Evolutionary conservation across 495 filamentous ascomycete species (phyloP), one percentile per base, ranked within the genome.

Genomic region (Hypoxylon subgilvum): DNA sequence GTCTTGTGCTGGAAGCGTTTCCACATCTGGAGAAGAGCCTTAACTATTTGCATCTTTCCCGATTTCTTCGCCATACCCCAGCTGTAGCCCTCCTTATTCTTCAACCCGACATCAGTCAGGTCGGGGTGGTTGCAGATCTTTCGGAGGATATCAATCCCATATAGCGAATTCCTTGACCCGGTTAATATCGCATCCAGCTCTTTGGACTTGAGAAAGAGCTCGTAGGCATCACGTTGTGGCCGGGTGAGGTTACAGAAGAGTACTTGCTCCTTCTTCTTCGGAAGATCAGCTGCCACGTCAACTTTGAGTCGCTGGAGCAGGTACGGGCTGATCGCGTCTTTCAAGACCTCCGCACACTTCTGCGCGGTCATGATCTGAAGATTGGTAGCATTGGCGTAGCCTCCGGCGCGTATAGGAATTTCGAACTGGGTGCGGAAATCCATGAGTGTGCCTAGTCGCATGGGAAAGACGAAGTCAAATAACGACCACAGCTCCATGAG

Each of bases 71-170:
- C 74, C 49, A 78, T 80, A 18, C 94, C 94, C 75, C 92, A 97
- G 36, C 83, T 77, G 51, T 89, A 88, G 10, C 75, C 80, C 0
- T 76, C 54, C 46, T 87, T 84, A n/a, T 72, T 67, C 19, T 80
- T 84, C 23, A 86, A 64, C 22, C 41, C 52, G 31, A 90, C 87
- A 49, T 92, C 85, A 2, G 85, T 74, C 2, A 98, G 78, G 70
- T 98, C 93, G 1, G 94, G 93, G 63, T 98, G 94, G 66, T 97
- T 97, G 75, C 94, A 96, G 35, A 98, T 91, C 76, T 98, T 98
- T 50, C 94, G 88, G 28, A 98, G 76, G 18, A 90, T 88, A 65
- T 96, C 91, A 48, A 98, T 89, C 6, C 91, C 93, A 66, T 86
- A 93, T 1, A 98, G 75, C 1, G 88, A 86, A 57, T 95, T 88